Conservation (phyloP, 2,329 filamentous ascomycete species). For the Talaromyces sp. region DNA sequence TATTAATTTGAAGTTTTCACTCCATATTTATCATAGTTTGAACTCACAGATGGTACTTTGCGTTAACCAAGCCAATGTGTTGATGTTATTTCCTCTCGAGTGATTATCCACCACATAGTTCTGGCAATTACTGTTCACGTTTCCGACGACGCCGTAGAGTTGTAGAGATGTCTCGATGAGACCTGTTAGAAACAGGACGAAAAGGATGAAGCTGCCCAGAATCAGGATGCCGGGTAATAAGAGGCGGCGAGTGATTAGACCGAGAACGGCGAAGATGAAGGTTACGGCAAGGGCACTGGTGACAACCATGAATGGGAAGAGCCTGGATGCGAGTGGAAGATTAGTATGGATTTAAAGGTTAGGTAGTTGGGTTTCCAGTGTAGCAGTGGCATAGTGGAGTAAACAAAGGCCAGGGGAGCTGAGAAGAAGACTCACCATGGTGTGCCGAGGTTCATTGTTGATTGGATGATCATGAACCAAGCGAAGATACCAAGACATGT, state of each 20-base stretch:
- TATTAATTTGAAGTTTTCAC: background rate
- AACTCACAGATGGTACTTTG: conserved; percentile 64
- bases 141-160: conserved; percentile 59
- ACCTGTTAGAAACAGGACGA: conserved; percentile 63
- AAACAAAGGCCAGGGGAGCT: no score
- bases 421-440: conserved; percentile 63
- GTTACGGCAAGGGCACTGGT: conserved; percentile 59
- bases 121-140: conserved; percentile 63
- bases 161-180: conserved; percentile 66
- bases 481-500: conserved; percentile 63
- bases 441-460: conserved; percentile 56
- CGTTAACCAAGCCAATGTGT: conserved; percentile 65
- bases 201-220: conserved; percentile 62
- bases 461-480: conserved; percentile 62
- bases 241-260: conserved; percentile 58
- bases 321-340: no score
- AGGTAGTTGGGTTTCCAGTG: no score
- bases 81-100: conserved; percentile 51
- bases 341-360: no score
- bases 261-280: conserved; percentile 62
- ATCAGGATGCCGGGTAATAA: conserved; percentile 63
- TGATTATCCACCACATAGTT: conserved; percentile 56
- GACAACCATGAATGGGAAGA: conserved; percentile 66
- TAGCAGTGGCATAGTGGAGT: no score
- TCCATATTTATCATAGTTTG: background rate